Base-by-base conservation (phyloP, 805 yeast species). In the Myxozyma neglecta region DNA sequence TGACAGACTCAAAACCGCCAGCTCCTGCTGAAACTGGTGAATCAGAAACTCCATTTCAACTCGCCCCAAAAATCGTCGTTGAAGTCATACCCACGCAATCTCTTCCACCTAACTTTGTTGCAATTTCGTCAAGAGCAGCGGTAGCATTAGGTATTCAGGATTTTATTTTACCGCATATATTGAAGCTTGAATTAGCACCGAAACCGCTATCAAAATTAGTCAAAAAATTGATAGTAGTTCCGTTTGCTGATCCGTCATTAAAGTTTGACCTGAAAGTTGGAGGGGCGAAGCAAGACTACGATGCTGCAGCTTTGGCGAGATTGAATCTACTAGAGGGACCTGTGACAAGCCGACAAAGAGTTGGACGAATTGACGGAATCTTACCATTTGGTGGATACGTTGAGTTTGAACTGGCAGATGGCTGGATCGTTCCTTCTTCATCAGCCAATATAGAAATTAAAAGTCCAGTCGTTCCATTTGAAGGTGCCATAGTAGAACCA, bases 361-460 rank as follows among this genome's bases (percentile, higher is more conserved):
- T 88, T 0, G 90, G 92, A 0, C 69, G 73, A 0, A 72, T 83
- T 0, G 71, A 71, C 0, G 64, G 74, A 0, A 20, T 72, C 5
- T 71, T 87, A 18, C 86, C 65, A 76, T 55, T 46, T 46, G 94
- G 96, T 13, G 92, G 88, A 0, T 56, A 82, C 6, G 54, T 88
- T 32, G 82, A 79, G 57, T 77, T 86, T 66, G 82, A 81, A 55
- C 75, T 75, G 50, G 61, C 71, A 1, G 81, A 77, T 46, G 85
- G 83, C 6, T 84, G 87, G 82, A 59, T 80, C 6, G 65, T 66
- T 8, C 34, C 49, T 32, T 14, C 56, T 8, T 37, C 42, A 7
- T 6, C 50, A 14, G n/a, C 49, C 16, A 35, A 39, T 6, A 3
- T 51, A 36, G 74, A 74, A 45, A 16, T 59, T 39, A 54, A 34